phyloP scores from a whole-genome alignment of 1,284 basidiomycete species.

The Tylopilus sp. region DNA sequence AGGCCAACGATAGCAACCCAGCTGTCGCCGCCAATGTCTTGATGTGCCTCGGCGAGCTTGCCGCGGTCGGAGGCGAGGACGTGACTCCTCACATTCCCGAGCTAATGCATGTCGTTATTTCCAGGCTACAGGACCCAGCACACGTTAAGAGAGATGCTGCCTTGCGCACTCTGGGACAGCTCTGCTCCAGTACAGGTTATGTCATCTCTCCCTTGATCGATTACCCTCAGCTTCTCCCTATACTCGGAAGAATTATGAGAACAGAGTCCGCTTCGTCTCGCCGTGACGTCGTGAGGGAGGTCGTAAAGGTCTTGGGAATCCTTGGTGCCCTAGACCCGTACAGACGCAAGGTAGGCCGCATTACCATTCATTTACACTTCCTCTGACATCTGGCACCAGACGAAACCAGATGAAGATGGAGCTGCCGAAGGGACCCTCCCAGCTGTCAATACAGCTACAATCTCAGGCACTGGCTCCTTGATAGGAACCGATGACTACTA shows the following conservation, averaged over 20 bases:
- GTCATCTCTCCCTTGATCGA: constrained; percentile 91
- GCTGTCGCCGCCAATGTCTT: constrained; percentile 92
- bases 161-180: constrained; percentile 88
- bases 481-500: constrained; percentile 89
- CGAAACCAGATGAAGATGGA: constrained; percentile 73
- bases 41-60: constrained; percentile 92
- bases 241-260: constrained; percentile 83
- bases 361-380: neutral
- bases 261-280: constrained; percentile 82
- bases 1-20: constrained; percentile 82
- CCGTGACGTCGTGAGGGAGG: constrained; percentile 89
- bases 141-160: constrained; percentile 91
- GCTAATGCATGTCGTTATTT: constrained; percentile 88
- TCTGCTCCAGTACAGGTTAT: constrained; percentile 94
- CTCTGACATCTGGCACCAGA: constrained; percentile 38
- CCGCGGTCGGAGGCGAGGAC: constrained; percentile 93
- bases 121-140: constrained; percentile 84
- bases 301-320: constrained; percentile 92
- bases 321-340: constrained; percentile 98
- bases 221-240: constrained; percentile 85
- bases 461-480: constrained; percentile 43
- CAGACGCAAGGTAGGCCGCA: constrained; percentile 70
- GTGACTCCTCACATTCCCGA: constrained; percentile 79
- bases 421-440: constrained; percentile 65
- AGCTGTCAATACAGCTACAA: constrained; percentile 56